Evolutionary conservation across 352 stramenopile genomes (phyloP), one percentile per base, ranked within the genome.

Genomic region (Elongisporangium undulatum): DNA sequence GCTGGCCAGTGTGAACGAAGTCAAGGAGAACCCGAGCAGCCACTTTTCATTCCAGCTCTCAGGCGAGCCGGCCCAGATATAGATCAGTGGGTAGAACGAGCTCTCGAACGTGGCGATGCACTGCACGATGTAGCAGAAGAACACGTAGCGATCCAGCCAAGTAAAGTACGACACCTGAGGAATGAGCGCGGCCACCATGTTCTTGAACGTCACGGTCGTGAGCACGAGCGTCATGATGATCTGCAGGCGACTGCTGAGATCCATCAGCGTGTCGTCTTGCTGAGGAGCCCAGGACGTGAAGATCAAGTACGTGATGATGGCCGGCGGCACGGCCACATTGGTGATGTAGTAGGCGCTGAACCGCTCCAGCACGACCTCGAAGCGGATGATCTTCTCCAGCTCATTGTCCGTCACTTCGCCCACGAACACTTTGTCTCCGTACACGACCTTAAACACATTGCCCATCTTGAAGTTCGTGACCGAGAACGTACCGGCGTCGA

Each of bases 161-260:
- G 72, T 78, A 21, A 75, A 67, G 56, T 81, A 81, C 60, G 69
- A 68, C 3, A 81, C 59, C 19, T 74, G 62, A 6, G 72, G 72
- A 12, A 81, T 64, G 0, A 66, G 39, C 16, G 49, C 53, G 21
- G 64, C 58, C 9, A 77, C 68, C 21, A 74, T 60, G 61, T 61
- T 67, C 59, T 77, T 76, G 61, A 76, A 78, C 8, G 63, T 72
- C 41, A 78, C 64, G 26, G 64, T 63, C 34, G 73, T 77, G 29
- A 82, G 66, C 20, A 81, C 51, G 45, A 81, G 52, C 20, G 72
- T 71, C 13, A 69, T 49, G 13, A 74, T 66, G 51, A 77, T 65
- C 38, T 74, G 60, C 9, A 77, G 60, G 2, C 72, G 72, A 3
- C 63, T 64, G 21, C 65, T 53, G 38, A 61, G 63, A 20, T 74